phyloP scores from a whole-genome alignment of 2,329 filamentous ascomycete species.

The Plectosphaerella sp. region DNA sequence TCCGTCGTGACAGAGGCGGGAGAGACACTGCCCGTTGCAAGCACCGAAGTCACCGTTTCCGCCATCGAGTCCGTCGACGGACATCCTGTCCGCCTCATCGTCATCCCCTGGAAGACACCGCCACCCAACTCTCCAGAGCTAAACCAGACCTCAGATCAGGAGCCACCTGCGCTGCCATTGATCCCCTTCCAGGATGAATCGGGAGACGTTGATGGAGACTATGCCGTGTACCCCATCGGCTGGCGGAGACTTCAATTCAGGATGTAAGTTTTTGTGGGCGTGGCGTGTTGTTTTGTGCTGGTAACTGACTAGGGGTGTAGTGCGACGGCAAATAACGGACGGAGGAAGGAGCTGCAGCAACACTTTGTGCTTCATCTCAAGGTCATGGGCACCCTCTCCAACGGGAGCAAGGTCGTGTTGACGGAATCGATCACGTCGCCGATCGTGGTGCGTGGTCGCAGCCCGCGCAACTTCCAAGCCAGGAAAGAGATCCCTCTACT shows the following conservation, averaged over 20 bases:
- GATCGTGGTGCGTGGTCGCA: slow-evolving; percentile 89
- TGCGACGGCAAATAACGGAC: slow-evolving; percentile 92
- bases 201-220: slow-evolving; percentile 65
- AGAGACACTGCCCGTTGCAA: slow-evolving; percentile 76
- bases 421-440: slow-evolving; percentile 83
- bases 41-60: slow-evolving; percentile 82
- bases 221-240: slow-evolving; percentile 85
- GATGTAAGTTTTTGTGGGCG: slow-evolving; percentile 46
- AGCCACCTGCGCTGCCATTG: slow-evolving; percentile 77
- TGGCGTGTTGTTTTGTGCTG: not conserved
- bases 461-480: slow-evolving; percentile 90
- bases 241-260: slow-evolving; percentile 93
- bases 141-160: slow-evolving; percentile 67
- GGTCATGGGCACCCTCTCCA: slow-evolving; percentile 76
- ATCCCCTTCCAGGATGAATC: slow-evolving; percentile 61
- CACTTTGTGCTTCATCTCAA: slow-evolving; percentile 91
- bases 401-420: slow-evolving; percentile 75
- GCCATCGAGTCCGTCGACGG: slow-evolving; percentile 94
- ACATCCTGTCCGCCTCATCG: slow-evolving; percentile 87
- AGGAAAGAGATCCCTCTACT: slow-evolving; percentile 88
- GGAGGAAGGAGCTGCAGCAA: slow-evolving; percentile 90
- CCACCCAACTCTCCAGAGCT: slow-evolving; percentile 71
- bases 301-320: slow-evolving; percentile 32
- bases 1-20: slow-evolving; percentile 81
- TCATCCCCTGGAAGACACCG: slow-evolving; percentile 96